A percentile compares a stretch with the other conserved stretches of the same genome.
Conservation (phyloP, 306 rosid genomes). For the Dryas drummondii region DNA sequence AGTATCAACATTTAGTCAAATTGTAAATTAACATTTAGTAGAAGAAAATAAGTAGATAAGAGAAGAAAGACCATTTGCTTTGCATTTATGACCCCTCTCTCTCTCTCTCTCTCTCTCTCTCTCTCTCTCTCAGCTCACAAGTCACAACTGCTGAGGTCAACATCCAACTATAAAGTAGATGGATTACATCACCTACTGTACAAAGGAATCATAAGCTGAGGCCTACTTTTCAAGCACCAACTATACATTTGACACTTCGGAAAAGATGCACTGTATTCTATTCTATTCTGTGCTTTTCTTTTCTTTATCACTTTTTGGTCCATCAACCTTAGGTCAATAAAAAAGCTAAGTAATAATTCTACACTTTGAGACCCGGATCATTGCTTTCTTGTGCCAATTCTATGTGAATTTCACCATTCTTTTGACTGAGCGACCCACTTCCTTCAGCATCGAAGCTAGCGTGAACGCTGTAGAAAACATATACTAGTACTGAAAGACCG, state of each 20-base stretch:
- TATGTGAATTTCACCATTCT: slow-evolving; percentile 44
- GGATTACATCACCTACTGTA: slow-evolving; percentile 20
- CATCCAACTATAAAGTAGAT: slow-evolving; percentile 17
- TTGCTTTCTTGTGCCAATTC: slow-evolving; percentile 40
- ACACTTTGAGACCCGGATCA: slow-evolving; percentile 47
- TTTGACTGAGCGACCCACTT: slow-evolving; percentile 45
- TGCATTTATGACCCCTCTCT: background rate
- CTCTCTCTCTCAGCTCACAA: no score
- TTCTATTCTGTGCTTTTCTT: slow-evolving; percentile 24
- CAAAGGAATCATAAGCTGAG: slow-evolving; percentile 31
- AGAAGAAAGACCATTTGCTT: background rate
- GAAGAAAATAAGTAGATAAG: no score
- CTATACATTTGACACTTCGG: slow-evolving; percentile 54
- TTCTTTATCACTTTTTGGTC: slow-evolving; percentile 25
- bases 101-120: background rate
- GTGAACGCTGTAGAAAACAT: slow-evolving; percentile 84
- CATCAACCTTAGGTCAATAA: slow-evolving; percentile 26
- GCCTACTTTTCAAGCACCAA: slow-evolving; percentile 25
- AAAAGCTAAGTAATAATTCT: slow-evolving; percentile 20
- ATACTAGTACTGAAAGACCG: slow-evolving; percentile 52
- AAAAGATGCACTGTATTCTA: slow-evolving; percentile 34
- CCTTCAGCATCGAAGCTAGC: slow-evolving; percentile 83
- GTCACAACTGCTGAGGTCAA: background rate
- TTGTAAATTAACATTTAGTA: no score
- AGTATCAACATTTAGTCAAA: no score